A percentile compares a stretch with the other conserved stretches of the same genome.
phyloP scores from a whole-genome alignment of 805 yeast species.

The Ogataea saltuana region DNA sequence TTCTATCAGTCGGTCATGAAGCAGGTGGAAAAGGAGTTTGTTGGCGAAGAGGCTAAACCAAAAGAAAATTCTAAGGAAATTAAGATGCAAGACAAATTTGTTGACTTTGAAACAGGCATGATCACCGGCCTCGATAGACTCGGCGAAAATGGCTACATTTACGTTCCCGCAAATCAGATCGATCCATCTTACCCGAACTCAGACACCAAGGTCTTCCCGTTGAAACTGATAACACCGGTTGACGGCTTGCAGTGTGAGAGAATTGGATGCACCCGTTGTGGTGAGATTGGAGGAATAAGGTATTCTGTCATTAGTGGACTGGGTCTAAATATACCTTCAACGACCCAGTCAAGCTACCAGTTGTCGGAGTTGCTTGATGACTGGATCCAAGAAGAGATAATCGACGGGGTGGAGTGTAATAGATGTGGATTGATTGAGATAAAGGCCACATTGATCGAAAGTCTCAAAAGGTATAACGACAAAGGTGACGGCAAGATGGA shows the following conservation, averaged over 20 bases:
- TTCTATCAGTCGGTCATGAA: conserved; percentile 80
- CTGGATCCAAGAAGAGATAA: conserved; percentile 79
- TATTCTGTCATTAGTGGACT: conserved; percentile 76
- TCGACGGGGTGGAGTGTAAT: conserved; percentile 93
- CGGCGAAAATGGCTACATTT: conserved; percentile 64
- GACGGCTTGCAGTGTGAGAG: conserved; percentile 89
- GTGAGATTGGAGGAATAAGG: conserved; percentile 91
- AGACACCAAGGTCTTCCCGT: conserved; percentile 47
- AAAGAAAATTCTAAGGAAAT: conserved; percentile 22
- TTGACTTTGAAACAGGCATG: conserved; percentile 31
- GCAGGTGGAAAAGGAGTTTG: conserved; percentile 60
- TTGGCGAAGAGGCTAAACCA: conserved; percentile 23
- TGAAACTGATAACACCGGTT: conserved; percentile 77
- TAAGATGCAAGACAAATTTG: conserved; percentile 31
- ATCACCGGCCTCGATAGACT: conserved; percentile 44
- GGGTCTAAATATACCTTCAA: conserved; percentile 64
- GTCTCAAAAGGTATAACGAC: conserved; percentile 31
- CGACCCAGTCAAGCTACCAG: conserved; percentile 42
- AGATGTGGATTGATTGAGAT: conserved; percentile 80
- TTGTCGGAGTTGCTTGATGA: conserved; percentile 57
- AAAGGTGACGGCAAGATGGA: conserved; percentile 21
- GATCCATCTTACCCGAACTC: conserved; percentile 62
- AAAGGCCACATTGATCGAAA: conserved; percentile 46
- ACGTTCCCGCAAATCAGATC: conserved; percentile 72
- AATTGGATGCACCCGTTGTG: conserved; percentile 87